Base-by-base conservation (phyloP, 2,329 filamentous ascomycete species). In the Aspergillus sergii region DNA sequence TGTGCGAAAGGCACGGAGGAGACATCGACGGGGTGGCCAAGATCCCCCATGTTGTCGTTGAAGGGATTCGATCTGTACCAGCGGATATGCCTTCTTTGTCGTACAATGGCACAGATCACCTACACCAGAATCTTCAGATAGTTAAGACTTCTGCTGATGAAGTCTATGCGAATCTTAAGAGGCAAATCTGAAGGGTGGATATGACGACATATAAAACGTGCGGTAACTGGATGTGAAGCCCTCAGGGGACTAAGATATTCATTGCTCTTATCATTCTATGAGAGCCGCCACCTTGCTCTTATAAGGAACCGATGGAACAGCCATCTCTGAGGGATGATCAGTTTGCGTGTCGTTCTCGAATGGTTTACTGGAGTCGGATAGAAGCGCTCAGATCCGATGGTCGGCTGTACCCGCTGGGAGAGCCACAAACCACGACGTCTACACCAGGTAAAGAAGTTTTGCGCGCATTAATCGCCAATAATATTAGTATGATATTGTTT, bases 1-100 rank as follows among this genome's bases (percentile, higher is more conserved):
- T 77, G 75, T 6, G 76, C 55, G 58, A 78, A 79, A 4, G 76
- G 74, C 0, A 66, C 41, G 8, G 56, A 43, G 26, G 54, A 56
- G 6, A 79, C 82, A 39, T 60, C 34, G 36, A 21, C 21, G 50
- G 30, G 10, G 16, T 63, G 64, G 28, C 56, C 53, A 21, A 43
- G 64, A 45, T 72, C 66, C 19, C 66, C 71, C 72, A 75, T 70
- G 12, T 26, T 50, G 30, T 26, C 12, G 8, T 21, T 8, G 10
- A 9, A 14, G 19, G 30, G 32, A 9, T 32, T 36, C 30, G n/a
- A n/a, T 26, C n/a, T 10, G 23, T 55, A 39, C 30, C 32, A 4
- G 21, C 32, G 5, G 32, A 26, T 8, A 23, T 55, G 21, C 32
- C 32, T 34, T 14, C 26, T 34, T 55, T 55, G 16, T 21, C 11